phyloP scores from a whole-genome alignment of 768 basidiomycete species.

The Lactarius tabidus region DNA sequence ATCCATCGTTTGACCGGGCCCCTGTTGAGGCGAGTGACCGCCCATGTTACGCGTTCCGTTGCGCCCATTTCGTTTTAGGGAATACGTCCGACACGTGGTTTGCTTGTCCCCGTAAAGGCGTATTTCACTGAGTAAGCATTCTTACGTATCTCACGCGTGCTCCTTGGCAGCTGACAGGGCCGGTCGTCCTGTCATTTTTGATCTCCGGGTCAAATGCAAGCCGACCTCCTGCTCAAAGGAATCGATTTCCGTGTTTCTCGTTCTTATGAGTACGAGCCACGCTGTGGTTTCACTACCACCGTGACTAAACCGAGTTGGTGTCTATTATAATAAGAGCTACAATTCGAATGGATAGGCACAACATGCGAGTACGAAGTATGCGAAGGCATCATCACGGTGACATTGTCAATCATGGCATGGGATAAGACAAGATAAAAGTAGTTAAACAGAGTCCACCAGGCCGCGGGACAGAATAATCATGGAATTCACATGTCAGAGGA shows the following conservation, averaged over 20 bases:
- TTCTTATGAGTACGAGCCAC: not conserved
- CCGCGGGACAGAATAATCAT: not conserved
- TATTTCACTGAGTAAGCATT: not conserved
- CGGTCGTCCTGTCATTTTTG: no score
- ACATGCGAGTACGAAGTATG: conserved; percentile 9
- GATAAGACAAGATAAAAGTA: not conserved
- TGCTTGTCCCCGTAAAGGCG: not conserved
- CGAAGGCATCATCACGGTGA: conserved; percentile 11
- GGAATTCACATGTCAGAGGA: conserved; percentile 22
- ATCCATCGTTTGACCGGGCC: not conserved
- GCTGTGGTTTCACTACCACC: not conserved
- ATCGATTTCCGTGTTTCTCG: not conserved
- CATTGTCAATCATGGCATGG: conserved; percentile 3
- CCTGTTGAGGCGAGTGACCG: conserved; percentile 6
- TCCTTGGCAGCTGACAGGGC: no score
- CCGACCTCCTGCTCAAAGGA: not conserved
- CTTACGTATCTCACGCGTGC: not conserved
- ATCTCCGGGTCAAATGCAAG: not conserved
- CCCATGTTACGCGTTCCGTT: conserved; percentile 9
- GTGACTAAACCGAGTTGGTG: not conserved
- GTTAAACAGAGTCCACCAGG: not conserved
- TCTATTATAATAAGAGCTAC: conserved; percentile 2
- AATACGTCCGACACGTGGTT: conserved; percentile 10
- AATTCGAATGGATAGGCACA: conserved; percentile 1
- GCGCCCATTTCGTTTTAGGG: conserved; percentile 8